A percentile compares a stretch with the other conserved stretches of the same genome.
phyloP scores from a whole-genome alignment of 345 rosid species.

The Laguncularia racemosa region DNA sequence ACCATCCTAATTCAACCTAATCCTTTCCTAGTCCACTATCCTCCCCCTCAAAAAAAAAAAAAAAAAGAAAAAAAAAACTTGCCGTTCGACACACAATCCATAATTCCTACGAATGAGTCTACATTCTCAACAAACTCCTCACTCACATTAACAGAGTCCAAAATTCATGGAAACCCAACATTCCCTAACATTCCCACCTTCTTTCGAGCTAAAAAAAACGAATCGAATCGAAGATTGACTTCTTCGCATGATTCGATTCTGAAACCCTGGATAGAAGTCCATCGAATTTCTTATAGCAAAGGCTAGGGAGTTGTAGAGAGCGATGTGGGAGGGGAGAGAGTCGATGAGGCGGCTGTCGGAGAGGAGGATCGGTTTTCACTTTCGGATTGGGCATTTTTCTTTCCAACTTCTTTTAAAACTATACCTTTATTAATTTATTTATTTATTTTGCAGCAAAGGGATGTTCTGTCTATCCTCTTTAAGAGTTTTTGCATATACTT shows the following conservation, averaged over 20 bases:
- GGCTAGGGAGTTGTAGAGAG: conserved; percentile 70
- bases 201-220: conserved; percentile 61
- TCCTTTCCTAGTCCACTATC: conserved; percentile 57
- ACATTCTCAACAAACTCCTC: conserved; percentile 53
- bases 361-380: conserved; percentile 16
- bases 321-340: conserved; percentile 81
- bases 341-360: conserved; percentile 56
- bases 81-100: conserved; percentile 65
- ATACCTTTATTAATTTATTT: too few relatives aligned
- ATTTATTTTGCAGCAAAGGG: too few relatives aligned
- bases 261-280: conserved; percentile 70
- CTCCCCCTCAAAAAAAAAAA: too few relatives aligned
- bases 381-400: conserved; percentile 23
- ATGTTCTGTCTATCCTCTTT: too few relatives aligned
- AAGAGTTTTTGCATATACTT: too few relatives aligned
- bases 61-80: too few relatives aligned
- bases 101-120: conserved; percentile 51
- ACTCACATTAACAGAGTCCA: conserved; percentile 56
- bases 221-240: conserved; percentile 45
- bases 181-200: conserved; percentile 48
- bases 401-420: too few relatives aligned
- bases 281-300: conserved; percentile 68
- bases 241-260: conserved; percentile 40
- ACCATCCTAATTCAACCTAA: conserved; percentile 87
- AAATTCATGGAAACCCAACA: conserved; percentile 40